Percentiles rank a stretch among this genome's conserved stretches.
Evolutionary conservation across 345 rosid genomes (phyloP).

Genomic region (Brassica rapa): DNA sequence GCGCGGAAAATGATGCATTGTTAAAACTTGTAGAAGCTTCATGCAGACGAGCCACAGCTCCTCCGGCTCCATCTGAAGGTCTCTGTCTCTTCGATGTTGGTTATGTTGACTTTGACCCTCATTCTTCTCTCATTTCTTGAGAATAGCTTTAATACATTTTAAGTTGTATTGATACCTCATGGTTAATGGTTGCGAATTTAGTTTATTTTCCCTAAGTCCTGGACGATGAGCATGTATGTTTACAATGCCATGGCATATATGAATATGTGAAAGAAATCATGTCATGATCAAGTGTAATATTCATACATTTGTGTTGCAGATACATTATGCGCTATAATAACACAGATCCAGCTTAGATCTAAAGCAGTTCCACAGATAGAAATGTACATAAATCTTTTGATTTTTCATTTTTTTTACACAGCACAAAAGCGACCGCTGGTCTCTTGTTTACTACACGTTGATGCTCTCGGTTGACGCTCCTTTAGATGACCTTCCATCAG

Average conservation of each 20-base stretch:
- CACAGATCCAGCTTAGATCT: conserved; percentile 9
- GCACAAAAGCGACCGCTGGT: background rate
- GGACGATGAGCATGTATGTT: background rate
- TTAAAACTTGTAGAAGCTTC: conserved; percentile 75
- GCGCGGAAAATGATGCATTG: conserved; percentile 72
- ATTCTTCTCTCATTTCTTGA: conserved; percentile 55
- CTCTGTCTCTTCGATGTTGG: conserved; percentile 86
- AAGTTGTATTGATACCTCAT: background rate
- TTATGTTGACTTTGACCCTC: conserved; percentile 66
- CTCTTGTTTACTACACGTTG: conserved; percentile 14
- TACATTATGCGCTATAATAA: background rate
- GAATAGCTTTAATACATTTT: background rate
- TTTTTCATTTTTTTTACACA: conserved; percentile 10
- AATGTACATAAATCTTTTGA: background rate
- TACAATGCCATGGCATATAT: conserved; percentile 14
- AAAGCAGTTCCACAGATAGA: background rate
- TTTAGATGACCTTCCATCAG: conserved; percentile 43
- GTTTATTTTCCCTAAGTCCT: background rate
- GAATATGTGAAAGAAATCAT: conserved; percentile 16
- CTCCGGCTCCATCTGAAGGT: conserved; percentile 90
- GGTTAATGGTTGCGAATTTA: background rate
- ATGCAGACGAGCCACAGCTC: conserved; percentile 92
- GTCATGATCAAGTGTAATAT: conserved; percentile 7
- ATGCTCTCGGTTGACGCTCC: conserved; percentile 37
- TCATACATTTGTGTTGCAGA: conserved; percentile 9